These are phyloP conservation scores for Cenchrus fungigraminus DNA, from an alignment of 176 grass and related monocot species.

Conservation along the genomic window DNA sequence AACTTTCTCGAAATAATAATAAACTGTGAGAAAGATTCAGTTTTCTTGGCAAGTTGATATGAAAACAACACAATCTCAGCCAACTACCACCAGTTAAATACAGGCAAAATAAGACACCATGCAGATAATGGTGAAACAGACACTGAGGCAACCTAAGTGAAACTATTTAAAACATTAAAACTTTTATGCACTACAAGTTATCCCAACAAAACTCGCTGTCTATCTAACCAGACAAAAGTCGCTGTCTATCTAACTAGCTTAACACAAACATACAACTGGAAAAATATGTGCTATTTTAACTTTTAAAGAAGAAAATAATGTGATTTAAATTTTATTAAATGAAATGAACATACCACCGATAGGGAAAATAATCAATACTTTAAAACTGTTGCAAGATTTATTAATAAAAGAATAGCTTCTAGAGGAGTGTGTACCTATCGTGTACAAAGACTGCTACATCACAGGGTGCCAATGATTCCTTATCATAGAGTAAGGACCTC, in stretches of 20 bases:
- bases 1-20: neutral
- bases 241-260: neutral
- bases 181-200: too few relatives aligned
- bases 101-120: neutral
- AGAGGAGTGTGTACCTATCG: constrained; percentile 61
- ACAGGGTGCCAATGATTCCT: constrained; percentile 84
- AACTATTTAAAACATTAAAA: neutral
- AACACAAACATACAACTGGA: neutral
- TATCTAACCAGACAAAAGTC: neutral
- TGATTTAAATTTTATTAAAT: neutral
- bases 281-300: neutral
- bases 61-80: neutral
- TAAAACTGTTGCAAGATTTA: too few relatives aligned
- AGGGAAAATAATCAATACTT: neutral
- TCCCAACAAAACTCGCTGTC: neutral
- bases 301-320: too few relatives aligned
- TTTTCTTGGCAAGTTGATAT: neutral
- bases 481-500: constrained; percentile 69
- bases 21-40: neutral
- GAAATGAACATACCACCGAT: neutral
- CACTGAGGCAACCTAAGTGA: neutral
- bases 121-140: neutral
- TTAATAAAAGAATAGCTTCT: too few relatives aligned
- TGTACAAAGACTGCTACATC: constrained; percentile 87
- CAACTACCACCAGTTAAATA: neutral